phyloP scores from a whole-genome alignment of 2,329 filamentous ascomycete species.

The Colletotrichum siamense region DNA sequence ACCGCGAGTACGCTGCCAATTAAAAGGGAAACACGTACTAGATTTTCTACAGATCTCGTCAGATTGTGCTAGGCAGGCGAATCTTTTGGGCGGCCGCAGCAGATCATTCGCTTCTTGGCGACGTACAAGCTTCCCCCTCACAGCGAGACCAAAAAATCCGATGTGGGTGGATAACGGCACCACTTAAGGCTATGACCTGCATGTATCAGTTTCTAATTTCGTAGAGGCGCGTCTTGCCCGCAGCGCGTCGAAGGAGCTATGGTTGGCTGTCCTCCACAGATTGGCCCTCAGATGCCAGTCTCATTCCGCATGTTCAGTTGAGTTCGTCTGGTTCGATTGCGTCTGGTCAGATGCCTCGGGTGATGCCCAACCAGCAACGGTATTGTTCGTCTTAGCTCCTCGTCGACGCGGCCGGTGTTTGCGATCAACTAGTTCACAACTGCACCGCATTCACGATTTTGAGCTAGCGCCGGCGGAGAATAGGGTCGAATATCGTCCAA shows the following conservation, averaged over 20 bases:
- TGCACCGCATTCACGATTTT: not conserved
- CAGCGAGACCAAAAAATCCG: not conserved
- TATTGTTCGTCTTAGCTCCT: not conserved
- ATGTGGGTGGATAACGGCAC: not conserved
- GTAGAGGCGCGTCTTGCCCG: not conserved
- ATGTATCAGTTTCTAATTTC: not conserved
- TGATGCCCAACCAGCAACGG: not conserved
- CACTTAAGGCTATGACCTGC: not conserved
- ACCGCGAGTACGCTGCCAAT: not conserved
- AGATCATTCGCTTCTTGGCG: not conserved
- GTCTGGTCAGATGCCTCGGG: not conserved
- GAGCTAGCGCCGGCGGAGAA: not conserved
- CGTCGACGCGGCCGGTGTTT: not conserved
- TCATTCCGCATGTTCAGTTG: not conserved
- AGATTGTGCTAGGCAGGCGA: not conserved
- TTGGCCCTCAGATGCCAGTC: not conserved
- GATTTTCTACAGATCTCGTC: not conserved
- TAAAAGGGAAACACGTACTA: not conserved
- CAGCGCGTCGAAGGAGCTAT: not conserved
- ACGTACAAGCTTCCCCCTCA: not conserved
- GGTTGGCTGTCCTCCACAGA: not conserved
- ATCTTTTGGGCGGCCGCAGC: not conserved
- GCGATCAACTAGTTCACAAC: not conserved
- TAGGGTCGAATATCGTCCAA: not conserved
- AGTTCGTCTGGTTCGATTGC: not conserved